Evolutionary conservation across 192 early-diverging fungal genomes (phyloP).

Genomic region (Backusella luteola): DNA sequence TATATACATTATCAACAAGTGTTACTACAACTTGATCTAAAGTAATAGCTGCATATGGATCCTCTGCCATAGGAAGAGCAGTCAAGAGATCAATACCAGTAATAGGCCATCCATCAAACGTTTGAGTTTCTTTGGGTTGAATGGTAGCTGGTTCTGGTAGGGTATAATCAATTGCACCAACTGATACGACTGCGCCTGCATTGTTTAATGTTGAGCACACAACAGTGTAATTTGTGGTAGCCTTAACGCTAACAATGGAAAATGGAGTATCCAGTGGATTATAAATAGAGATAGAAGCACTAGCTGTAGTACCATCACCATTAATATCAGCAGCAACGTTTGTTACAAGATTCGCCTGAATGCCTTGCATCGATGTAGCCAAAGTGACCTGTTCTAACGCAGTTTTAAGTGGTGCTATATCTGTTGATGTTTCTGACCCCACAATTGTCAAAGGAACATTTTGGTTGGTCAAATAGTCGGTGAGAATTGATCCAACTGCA

Average conservation of each 20-base stretch:
- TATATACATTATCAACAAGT: not conserved
- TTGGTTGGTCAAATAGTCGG: too few species aligned
- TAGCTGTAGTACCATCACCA: not conserved
- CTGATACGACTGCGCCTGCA: not conserved
- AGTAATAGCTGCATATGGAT: not conserved
- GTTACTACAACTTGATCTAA: not conserved
- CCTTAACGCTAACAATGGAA: not conserved
- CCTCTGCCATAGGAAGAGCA: not conserved
- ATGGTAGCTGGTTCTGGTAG: not conserved
- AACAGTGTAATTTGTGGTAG: not conserved
- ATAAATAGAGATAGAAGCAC: conserved; percentile 9
- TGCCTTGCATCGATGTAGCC: conserved; percentile 42
- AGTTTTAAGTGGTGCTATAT: conserved; percentile 42
- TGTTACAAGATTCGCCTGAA: conserved; percentile 39
- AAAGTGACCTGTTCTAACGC: conserved; percentile 42
- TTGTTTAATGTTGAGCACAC: not conserved
- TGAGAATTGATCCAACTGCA: too few species aligned
- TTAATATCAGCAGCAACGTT: not conserved
- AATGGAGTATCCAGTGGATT: conserved; percentile 29
- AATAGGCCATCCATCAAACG: not conserved
- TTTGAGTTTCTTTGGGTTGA: not conserved
- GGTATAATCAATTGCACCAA: not conserved
- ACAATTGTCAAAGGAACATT: too few species aligned
- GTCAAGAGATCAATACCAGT: not conserved
- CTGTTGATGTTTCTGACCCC: too few species aligned